Evolutionary conservation across 164 flowering plant genomes (phyloP), one percentile per base, ranked within the genome.

Genomic region (Vitis amurensis): DNA sequence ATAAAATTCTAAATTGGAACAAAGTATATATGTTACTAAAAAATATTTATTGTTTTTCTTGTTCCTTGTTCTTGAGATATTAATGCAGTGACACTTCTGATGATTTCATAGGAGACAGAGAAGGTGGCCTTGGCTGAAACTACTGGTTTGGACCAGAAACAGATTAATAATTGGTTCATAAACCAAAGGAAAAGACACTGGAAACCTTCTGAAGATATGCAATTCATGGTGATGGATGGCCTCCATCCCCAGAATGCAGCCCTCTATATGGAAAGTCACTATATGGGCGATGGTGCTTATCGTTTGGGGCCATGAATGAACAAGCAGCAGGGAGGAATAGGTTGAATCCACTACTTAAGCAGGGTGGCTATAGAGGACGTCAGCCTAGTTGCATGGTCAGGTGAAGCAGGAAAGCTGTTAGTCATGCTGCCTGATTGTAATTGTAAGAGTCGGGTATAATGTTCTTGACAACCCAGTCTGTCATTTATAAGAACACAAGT

Each of bases 121-220:
- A 94, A 94, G 83, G 89, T 92, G 74, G 97, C 94, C 9, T 77
- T 94, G 84, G 99, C 99, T 1, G 98, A 92, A 76, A 82, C 99
- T 44, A 92, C 99, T 8, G 99, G 99, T 16, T 82, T 94, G 70
- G 99, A 94, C 77, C 98, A 91, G 78, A 94, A 94, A 61, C 99
- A 94, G 72, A 94, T 94, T 44, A 94, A 94, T 62, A 94, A 94
- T 71, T 94, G 97, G 98, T 94, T 94, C 79, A 92, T 94, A 58
- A 94, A 94, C 81, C 98, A 94, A 73, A 81, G 98, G 74, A 94
- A 94, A 73, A 77, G 99, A n/a, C 99, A 94, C 68, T 94, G 99
- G 99, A 94, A 92, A 72, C 97, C 99, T 8, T 91, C 99, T 0
- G 98, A 92, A 71, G 98, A 92, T 64, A 90, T 94, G 93, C 99